Evolutionary conservation across 139 green algal genomes (phyloP), one percentile per base, ranked within the genome.

Genomic region (Auxenochlorella pyrenoidosa): DNA sequence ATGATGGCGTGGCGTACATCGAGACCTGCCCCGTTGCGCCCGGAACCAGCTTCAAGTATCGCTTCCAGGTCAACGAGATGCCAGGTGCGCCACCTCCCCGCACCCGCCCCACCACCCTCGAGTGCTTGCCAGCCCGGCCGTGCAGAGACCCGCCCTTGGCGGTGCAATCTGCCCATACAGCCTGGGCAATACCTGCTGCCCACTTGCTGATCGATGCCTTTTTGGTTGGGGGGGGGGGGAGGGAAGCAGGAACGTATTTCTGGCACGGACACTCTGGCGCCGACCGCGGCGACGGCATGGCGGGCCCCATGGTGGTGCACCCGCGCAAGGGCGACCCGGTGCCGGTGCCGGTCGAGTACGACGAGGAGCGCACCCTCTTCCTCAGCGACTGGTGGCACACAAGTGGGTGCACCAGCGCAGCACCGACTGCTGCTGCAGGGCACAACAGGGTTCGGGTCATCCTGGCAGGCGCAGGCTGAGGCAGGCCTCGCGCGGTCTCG

Each of bases 261-360:
- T 95, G 89, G 89, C 94, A 96, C 65, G 93, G 93, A 70, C 94
- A 96, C 83, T 40, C 47, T 13, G 84, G 79, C 22, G 36, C 73
- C 5, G 90, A 90, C 72, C 85, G 87, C 12, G 90, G 83, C n/a
- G 92, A 96, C 54, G 93, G 93, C n/a, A 84, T 96, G 22, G 54
- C 88, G 47, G 94, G 93, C 0, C 85, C 90, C 0, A 86, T 96
- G n/a, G 92, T 96, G 41, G 81, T 96, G 21, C 84, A n/a, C 0
- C 86, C 91, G 0, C 77, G 73, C 3, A 75, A n/a, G 18, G 43
- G 71, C 34, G 54, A 60, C 16, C 51, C 83, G 15, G 43, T 43
- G 38, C 51, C 68, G 18, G 75, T 89, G 34, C 66, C 79, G n/a
- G 84, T 79, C 54, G 41, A 41, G 36, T 92, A 90, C 65, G 90